A percentile compares a stretch with the other conserved stretches of the same genome.
phyloP scores from a whole-genome alignment of 208 protist genomes.

The Acanthamoeba triangularis region DNA sequence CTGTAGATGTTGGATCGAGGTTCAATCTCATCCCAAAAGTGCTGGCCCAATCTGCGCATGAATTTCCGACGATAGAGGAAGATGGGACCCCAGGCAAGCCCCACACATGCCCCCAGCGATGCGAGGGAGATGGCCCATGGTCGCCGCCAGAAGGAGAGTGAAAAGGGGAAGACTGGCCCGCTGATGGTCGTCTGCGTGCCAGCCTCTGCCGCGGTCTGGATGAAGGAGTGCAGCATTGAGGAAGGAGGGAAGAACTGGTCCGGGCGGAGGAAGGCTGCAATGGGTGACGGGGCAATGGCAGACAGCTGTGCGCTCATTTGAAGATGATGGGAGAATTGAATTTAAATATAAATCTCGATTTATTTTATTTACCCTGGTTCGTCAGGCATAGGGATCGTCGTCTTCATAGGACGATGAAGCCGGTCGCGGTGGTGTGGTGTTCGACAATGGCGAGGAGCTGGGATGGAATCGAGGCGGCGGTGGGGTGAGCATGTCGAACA shows the following conservation, averaged over 20 bases:
- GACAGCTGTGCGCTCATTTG: background rate
- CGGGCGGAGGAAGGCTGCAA: background rate
- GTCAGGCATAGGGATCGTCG: background rate
- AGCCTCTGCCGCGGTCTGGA: background rate
- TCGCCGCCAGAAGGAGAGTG: conserved; percentile 6
- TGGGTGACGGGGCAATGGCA: background rate
- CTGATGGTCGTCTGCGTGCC: background rate
- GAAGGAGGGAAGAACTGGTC: conserved; percentile 25
- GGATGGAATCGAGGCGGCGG: background rate
- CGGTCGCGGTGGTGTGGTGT: background rate
- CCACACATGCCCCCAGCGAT: background rate
- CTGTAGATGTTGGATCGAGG: conserved; percentile 5
- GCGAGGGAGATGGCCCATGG: background rate
- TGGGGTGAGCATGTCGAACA: background rate
- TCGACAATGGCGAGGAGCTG: background rate
- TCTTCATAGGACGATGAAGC: background rate
- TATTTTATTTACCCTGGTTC: too few relatives aligned
- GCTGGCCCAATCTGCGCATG: background rate
- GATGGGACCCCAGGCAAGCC: background rate
- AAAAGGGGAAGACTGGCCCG: background rate
- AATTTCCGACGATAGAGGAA: conserved; percentile 46
- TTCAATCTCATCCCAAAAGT: conserved; percentile 1
- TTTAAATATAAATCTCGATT: too few relatives aligned
- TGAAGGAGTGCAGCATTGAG: background rate
- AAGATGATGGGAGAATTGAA: background rate